Evolutionary conservation across 306 rosid species (phyloP).

Genomic region (Cucurbita pepo): DNA sequence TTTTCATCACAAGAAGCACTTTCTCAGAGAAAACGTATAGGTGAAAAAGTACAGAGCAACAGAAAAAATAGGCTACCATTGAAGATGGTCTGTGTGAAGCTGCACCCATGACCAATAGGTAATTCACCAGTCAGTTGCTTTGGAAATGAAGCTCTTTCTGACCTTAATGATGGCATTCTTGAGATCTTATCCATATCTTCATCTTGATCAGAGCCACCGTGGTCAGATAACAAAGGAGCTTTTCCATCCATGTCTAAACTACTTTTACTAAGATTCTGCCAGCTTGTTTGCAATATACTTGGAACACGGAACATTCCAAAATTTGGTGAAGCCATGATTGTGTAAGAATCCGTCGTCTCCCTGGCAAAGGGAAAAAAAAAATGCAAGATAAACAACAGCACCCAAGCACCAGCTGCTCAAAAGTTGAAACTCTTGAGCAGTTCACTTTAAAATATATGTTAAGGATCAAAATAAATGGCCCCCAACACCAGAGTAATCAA

Average conservation of each 20-base stretch:
- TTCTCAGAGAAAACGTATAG: neutral
- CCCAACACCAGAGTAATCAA: neutral
- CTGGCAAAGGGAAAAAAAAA: conserved; percentile 21
- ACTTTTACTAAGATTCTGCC: conserved; percentile 19
- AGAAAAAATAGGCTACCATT: conserved; percentile 27
- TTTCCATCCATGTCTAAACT: conserved; percentile 33
- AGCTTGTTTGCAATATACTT: conserved; percentile 34
- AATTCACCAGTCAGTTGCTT: conserved; percentile 45
- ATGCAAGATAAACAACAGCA: neutral
- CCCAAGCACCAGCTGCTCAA: neutral
- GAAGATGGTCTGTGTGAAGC: conserved; percentile 67
- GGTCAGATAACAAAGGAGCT: conserved; percentile 34
- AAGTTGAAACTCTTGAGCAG: neutral
- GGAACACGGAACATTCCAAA: conserved; percentile 33
- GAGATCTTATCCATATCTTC: conserved; percentile 19
- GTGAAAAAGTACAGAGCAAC: neutral
- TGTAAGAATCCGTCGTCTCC: conserved; percentile 57
- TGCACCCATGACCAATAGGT: conserved; percentile 50
- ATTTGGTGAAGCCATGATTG: conserved; percentile 60
- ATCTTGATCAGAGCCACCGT: conserved; percentile 16
- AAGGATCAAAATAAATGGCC: neutral
- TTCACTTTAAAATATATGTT: neutral
- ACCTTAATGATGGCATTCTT: conserved; percentile 32
- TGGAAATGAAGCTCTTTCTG: conserved; percentile 29
- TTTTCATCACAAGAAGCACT: neutral